Base-by-base conservation (phyloP, 2,329 filamentous ascomycete genomes). In the Dothideomycetes sp. region DNA sequence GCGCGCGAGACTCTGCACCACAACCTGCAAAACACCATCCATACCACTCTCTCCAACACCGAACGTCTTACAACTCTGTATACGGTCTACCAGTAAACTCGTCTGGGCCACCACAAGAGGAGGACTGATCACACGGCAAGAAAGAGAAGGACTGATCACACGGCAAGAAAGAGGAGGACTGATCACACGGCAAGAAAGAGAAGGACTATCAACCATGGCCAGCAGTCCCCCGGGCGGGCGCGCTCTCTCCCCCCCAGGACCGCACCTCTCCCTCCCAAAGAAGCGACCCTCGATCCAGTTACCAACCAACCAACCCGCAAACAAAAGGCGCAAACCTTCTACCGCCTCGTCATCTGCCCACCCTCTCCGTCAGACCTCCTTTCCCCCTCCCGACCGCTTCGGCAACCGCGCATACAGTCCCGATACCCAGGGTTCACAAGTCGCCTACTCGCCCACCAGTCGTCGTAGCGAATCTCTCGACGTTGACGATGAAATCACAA, bases 361-460 rank as follows among this genome's bases (percentile, higher is more conserved):
- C 47, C 81, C 81, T 2, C 73, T 91, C 2, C 81, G 84, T 30
- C 82, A 87, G 53, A 88, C 85, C 4, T 86, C 83, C 0, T 91
- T 87, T 54, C 81, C 83, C 0, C 82, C 83, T 18, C 39, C 53
- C 15, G 56, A 59, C 15, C 59, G 56, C n/a, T 60, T 67, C 22
- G 41, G 33, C 12, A 31, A 19, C 27, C 30, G 31, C 33, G 41
- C 30, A 7, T 47, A 44, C 40, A 45, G 42, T 19, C 42, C 42
- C 24, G 42, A 41, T 37, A 34, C 36, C 5, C 39, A 41, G 30
- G 34, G 33, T 34, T 46, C 45, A n/a, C 39, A 42, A 10, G 37
- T 37, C 34, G 37, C 40, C 31, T 38, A 42, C 37, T 38, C 36
- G 14, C 39, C 39, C 19, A 19, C 32, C 36, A 38, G 34, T 2